Evolutionary conservation across 2,329 filamentous ascomycete genomes (phyloP).

Genomic region (Knufia petricola): DNA sequence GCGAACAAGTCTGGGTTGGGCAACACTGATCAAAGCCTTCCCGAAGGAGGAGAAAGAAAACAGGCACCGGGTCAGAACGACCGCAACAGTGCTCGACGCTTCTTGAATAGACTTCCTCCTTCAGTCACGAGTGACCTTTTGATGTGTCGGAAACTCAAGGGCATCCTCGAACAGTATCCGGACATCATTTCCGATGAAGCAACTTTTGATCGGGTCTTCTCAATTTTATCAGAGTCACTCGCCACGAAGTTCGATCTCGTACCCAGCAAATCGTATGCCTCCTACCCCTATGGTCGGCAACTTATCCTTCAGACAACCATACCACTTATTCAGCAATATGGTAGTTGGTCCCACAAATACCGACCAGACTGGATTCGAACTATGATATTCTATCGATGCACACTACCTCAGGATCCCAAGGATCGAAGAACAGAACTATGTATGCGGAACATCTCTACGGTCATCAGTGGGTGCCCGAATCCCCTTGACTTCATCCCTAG

Average conservation of each 20-base stretch:
- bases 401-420: conserved; percentile 12
- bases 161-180: conserved; percentile 16
- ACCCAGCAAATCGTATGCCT: conserved; percentile 11
- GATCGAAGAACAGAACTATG: conserved; percentile 14
- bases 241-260: conserved; percentile 14
- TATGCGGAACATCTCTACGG: background rate
- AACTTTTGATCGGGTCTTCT: conserved; percentile 18
- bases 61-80: background rate
- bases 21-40: no score
- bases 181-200: conserved; percentile 16
- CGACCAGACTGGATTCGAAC: conserved; percentile 16
- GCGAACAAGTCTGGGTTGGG: no score
- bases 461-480: background rate
- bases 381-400: conserved; percentile 14
- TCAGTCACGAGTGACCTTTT: conserved; percentile 14
- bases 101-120: background rate
- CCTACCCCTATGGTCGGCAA: conserved; percentile 19
- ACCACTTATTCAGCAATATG: conserved; percentile 16
- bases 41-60: no score
- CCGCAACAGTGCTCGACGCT: background rate
- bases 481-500: background rate
- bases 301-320: conserved; percentile 18
- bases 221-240: conserved; percentile 15
- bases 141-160: conserved; percentile 18
- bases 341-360: conserved; percentile 16